Evolutionary conservation across 1,139 yeast species (phyloP).

Genomic region (Scheffersomyces illinoinensis): DNA sequence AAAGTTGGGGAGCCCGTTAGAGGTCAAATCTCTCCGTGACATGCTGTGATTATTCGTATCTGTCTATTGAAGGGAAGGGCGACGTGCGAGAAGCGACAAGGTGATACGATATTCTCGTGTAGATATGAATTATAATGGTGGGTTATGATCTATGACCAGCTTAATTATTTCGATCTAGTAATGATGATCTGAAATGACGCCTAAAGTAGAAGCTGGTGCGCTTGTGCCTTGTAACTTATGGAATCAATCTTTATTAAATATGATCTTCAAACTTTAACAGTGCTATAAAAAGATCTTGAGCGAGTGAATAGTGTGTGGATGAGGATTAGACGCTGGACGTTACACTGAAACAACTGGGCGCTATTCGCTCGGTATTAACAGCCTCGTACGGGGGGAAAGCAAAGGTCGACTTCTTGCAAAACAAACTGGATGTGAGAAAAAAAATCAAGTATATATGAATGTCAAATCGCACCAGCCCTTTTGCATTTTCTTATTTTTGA

Average conservation of each 20-base stretch:
- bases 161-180: background rate
- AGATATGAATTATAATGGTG: background rate
- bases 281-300: background rate
- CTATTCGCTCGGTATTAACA: background rate
- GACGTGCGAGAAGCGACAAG: background rate
- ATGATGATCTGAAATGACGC: background rate
- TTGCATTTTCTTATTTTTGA: background rate
- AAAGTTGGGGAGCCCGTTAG: conserved; percentile 5
- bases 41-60: conserved; percentile 1
- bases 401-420: background rate
- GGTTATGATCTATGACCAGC: background rate
- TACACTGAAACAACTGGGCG: background rate
- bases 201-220: background rate
- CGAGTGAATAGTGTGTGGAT: background rate
- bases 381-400: background rate
- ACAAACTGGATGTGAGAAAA: background rate
- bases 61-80: background rate
- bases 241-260: background rate
- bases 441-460: background rate
- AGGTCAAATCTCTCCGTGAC: conserved; percentile 16
- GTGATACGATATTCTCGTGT: too few species aligned
- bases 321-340: background rate
- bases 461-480: background rate
- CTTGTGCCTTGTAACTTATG: background rate
- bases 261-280: background rate